Evolutionary conservation across 148 eudicot species (phyloP).

Genomic region (Bassia scoparia): DNA sequence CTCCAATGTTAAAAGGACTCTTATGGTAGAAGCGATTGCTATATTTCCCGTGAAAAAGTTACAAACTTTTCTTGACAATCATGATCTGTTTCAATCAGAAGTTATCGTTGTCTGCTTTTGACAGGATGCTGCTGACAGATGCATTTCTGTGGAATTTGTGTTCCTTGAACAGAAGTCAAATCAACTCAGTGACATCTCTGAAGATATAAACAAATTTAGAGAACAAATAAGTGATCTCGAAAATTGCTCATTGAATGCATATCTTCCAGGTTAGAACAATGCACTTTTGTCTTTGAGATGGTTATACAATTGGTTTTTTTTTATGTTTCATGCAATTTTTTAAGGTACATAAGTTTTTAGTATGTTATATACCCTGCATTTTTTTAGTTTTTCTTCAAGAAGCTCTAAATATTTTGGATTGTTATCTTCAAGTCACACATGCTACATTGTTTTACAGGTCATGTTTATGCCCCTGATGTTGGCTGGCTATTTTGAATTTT

Average conservation of each 20-base stretch:
- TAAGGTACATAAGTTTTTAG: background rate
- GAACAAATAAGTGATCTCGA: constrained; percentile 66
- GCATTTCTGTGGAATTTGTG: constrained; percentile 65
- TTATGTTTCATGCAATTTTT: background rate
- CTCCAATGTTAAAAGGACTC: constrained; percentile 38
- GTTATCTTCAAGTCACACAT: background rate
- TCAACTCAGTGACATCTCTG: constrained; percentile 43
- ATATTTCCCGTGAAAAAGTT: background rate
- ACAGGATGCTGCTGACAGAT: constrained; percentile 78
- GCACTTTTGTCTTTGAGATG: constrained; percentile 2
- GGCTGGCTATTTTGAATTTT: background rate
- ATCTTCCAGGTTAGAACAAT: constrained; percentile 53
- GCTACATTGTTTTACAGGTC: background rate
- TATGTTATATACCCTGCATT: background rate
- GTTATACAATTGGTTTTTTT: background rate
- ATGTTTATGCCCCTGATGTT: background rate
- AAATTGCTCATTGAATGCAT: constrained; percentile 63
- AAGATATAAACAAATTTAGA: constrained; percentile 44
- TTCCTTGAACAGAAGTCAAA: constrained; percentile 62
- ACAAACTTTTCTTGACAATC: background rate
- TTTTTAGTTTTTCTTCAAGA: background rate
- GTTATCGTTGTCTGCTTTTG: constrained; percentile 17
- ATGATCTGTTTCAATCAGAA: background rate
- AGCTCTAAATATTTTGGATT: background rate
- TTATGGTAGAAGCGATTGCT: constrained; percentile 38